Base-by-base conservation (phyloP, 345 rosid species). In the Lumnitzera littorea region DNA sequence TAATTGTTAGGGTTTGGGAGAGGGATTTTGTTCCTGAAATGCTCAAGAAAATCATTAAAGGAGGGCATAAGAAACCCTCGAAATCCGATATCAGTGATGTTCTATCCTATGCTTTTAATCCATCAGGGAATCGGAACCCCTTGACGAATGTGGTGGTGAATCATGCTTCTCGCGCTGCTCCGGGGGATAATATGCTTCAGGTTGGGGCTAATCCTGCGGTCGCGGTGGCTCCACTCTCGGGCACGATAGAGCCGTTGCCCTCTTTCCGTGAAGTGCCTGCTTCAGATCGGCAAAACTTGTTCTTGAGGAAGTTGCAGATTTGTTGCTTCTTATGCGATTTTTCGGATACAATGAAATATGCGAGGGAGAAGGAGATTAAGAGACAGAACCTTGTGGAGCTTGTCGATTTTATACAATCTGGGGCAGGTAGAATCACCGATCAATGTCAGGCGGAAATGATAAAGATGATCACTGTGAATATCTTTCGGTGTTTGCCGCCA, bases 31-130 rank as follows among this genome's bases (percentile, higher is more conserved):
- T 27, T 27, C 31, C 31, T 27, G 31, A 20, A 55, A 82, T 82
- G 87, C 69, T 82, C 41, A 77, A 75, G 79, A 80, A 76, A 66
- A 72, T 82, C 65, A 80, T 82, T 43, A 82, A 80, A 61, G 77
- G 75, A 11, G 82, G 82, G 65, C 74, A 75, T 29, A 63, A 50
- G 46, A 82, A 80, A 79, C 69, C 82, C 69, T 72, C 78, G 10
- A 82, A 82, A 54, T 67, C 82, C 14, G 77, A 72, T 20, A 53
- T 57, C 8, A 66, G 64, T 27, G 74, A 62, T 50, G 56, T 47
- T 48, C 60, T 63, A 16, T 25, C 49, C 16, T 72, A 68, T 48
- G 36, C 57, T 1, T 52, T 61, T 6, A 63, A 36, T 27, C 43
- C 55, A 29, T 46, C 69, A 3, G 56, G 62, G 13, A 53, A 65